Evolutionary conservation across 495 filamentous ascomycete species (phyloP), one percentile per base, ranked within the genome.

Genomic region (Penicillium antarcticum): DNA sequence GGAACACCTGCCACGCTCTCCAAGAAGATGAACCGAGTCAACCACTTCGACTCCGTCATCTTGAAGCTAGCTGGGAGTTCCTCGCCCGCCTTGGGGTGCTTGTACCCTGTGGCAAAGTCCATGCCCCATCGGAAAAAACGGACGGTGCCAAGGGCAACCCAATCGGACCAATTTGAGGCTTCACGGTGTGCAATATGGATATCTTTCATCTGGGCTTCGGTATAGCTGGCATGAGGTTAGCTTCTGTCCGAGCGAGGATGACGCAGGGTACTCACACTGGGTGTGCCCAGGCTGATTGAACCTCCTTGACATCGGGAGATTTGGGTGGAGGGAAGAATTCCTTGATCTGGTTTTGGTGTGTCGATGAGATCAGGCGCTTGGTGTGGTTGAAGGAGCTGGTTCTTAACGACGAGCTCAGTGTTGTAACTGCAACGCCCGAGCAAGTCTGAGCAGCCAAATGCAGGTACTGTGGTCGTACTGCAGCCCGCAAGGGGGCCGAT

Each of bases 1-100:
- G 95, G 95, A 0, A 98, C 94, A 16, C 87, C 94, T 9, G 94
- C 94, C 26, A 98, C 88, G 44, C 87, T 91, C 68, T 98, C 94
- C 43, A 98, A 79, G 70, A 98, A 97, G 53, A 98, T 78, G 58
- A 95, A 88, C 17, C 94, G 80, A 10, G 87, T 79, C 34, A 97
- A 69, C 87, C 87, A 92, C 58, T 91, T 88, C 17, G 80, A 65
- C 61, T 88, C 85, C 0, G 70, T 86, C 88, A 92, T 91, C 26
- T 72, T 63, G 59, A 83, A 83, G 43, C 60, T 67, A 49, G 60
- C 60, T 0, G 65, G 48, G 2, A 61, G 24, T 56, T 78, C 69
- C 60, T 78, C 66, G 12, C 76, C 72, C 29, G 73, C 68, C 2
- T 71, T 58, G 36, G 85, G 78, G 62, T 91, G 88, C 40, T 74